phyloP scores from a whole-genome alignment of 2,329 filamentous ascomycete genomes.

The Calonectria honghensis region DNA sequence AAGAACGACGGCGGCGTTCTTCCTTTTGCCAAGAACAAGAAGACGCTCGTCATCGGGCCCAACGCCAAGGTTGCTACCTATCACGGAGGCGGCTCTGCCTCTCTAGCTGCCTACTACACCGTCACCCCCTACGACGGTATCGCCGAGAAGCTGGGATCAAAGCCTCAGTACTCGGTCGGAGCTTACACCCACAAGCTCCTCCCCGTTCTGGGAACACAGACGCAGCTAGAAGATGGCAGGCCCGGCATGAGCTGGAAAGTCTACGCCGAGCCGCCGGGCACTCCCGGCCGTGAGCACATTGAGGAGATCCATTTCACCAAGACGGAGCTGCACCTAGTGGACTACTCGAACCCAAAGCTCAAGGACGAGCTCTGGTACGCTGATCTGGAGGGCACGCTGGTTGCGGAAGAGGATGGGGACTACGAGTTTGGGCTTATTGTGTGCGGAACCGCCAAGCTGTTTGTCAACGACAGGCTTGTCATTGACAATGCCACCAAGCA shows the following conservation, averaged over 20 bases:
- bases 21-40: conserved; percentile 78
- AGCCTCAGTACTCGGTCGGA: conserved; percentile 74
- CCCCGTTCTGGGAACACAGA: conserved; percentile 72
- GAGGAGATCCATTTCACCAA: conserved; percentile 70
- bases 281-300: conserved; percentile 67
- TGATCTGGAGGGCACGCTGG: conserved; percentile 76
- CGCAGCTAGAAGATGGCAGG: conserved; percentile 71
- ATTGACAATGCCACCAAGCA: conserved; percentile 81
- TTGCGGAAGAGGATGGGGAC: conserved; percentile 74
- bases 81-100: conserved; percentile 80
- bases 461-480: conserved; percentile 76
- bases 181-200: conserved; percentile 79
- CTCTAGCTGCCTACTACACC: conserved; percentile 77
- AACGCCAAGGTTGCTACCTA: conserved; percentile 75
- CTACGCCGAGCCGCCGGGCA: conserved; percentile 75
- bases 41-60: conserved; percentile 74
- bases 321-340: conserved; percentile 70
- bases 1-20: conserved; percentile 81
- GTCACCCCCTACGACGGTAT: conserved; percentile 85
- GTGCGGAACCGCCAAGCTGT: conserved; percentile 79
- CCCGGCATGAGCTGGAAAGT: conserved; percentile 77
- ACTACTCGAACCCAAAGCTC: conserved; percentile 72
- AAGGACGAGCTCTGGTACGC: conserved; percentile 73
- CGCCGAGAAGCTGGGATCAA: conserved; percentile 67
- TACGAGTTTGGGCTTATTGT: conserved; percentile 82